Conservation (phyloP, 768 basidiomycete genomes). For the Amanita molliuscula region DNA sequence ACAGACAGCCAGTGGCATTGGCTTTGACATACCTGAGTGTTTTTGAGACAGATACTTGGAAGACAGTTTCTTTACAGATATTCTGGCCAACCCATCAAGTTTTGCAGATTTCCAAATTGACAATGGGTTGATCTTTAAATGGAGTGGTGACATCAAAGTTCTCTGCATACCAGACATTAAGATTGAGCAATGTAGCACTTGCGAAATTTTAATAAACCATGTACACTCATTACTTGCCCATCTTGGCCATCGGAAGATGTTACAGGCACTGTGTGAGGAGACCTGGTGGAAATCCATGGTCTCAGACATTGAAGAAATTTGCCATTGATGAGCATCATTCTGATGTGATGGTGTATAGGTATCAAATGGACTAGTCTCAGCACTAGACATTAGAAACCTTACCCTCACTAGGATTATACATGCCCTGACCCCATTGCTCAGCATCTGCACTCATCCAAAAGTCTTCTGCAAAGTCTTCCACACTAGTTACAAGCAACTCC, state of each 20-base stretch:
- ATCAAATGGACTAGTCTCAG: no score
- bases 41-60: conserved; percentile 7
- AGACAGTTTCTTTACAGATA: conserved; percentile 12
- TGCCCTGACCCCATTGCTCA: no score
- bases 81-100: conserved; percentile 9
- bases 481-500: no score
- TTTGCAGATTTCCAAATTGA: conserved; percentile 13
- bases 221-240: conserved; percentile 31
- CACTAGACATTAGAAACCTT: no score
- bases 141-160: conserved; percentile 4
- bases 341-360: no score
- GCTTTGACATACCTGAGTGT: conserved; percentile 3
- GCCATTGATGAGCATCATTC: no score
- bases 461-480: no score
- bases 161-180: conserved; percentile 16
- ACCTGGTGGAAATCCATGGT: conserved; percentile 30
- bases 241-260: conserved; percentile 22
- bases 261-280: conserved; percentile 19
- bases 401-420: no score
- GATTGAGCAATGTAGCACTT: conserved; percentile 9
- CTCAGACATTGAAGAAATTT: conserved; percentile 15
- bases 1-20: conserved; percentile 1
- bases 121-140: conserved; percentile 12
- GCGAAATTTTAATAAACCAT: conserved; percentile 23
- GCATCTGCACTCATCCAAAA: no score